Conservation (phyloP, 2,329 filamentous ascomycete genomes). For the Aureobasidium melanogenum region DNA sequence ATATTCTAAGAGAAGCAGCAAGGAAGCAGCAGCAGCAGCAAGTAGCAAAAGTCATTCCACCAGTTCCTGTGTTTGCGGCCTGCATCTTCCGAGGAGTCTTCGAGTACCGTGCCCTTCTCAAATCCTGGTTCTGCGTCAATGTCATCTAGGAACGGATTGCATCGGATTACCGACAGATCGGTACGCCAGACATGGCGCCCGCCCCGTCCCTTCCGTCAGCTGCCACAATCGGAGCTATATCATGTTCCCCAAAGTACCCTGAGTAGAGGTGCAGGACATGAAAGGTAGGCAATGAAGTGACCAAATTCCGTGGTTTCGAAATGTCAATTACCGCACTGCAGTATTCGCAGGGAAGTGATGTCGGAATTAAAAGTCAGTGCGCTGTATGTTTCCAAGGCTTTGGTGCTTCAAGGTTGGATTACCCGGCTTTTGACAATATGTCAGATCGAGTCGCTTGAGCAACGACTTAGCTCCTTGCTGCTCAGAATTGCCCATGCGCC, state of each 20-base stretch:
- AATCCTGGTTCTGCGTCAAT: slow-evolving; percentile 4
- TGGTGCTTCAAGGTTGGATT: neutral
- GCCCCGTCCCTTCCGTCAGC: neutral
- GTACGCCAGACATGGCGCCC: neutral
- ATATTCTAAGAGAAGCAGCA: neutral
- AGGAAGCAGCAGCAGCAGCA: neutral
- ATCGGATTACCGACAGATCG: neutral
- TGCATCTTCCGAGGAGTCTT: neutral
- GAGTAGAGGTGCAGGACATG: neutral
- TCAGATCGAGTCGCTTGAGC: neutral
- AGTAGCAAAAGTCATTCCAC: neutral
- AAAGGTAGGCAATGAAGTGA: neutral
- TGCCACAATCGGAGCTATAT: neutral
- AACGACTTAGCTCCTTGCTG: neutral
- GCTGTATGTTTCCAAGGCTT: neutral
- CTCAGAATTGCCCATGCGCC: neutral
- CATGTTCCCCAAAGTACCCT: neutral
- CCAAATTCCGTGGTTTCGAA: neutral
- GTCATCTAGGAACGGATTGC: neutral
- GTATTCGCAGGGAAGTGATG: neutral
- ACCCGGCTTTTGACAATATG: neutral
- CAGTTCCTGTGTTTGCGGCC: neutral
- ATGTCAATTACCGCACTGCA: neutral
- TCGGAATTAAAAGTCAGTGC: neutral
- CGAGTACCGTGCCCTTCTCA: neutral